Evolutionary conservation across 495 filamentous ascomycete genomes (phyloP).

Genomic region (Penicillium argentinense): DNA sequence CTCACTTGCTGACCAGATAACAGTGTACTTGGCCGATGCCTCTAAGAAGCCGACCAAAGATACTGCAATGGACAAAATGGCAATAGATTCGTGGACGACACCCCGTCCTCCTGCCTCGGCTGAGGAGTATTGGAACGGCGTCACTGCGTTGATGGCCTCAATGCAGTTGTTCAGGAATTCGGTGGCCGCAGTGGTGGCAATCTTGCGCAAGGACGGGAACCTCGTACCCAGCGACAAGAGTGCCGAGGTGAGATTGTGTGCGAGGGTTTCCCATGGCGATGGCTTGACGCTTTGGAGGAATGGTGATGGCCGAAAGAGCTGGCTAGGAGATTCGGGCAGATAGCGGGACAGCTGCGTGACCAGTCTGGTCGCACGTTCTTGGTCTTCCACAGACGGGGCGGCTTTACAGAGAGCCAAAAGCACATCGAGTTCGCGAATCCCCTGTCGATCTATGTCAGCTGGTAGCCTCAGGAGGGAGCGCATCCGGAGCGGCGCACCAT

Average conservation of each 20-base stretch:
- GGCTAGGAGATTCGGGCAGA: slow-evolving; percentile 75
- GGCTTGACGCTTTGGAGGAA: slow-evolving; percentile 79
- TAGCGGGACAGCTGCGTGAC: slow-evolving; percentile 74
- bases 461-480: background rate
- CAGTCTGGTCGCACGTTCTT: slow-evolving; percentile 71
- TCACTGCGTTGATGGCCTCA: slow-evolving; percentile 45
- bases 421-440: slow-evolving; percentile 81
- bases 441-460: slow-evolving; percentile 42
- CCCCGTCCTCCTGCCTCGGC: slow-evolving; percentile 50
- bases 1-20: slow-evolving; percentile 75
- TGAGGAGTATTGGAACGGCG: slow-evolving; percentile 32
- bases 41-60: slow-evolving; percentile 87
- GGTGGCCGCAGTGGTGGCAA: slow-evolving; percentile 58
- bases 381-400: slow-evolving; percentile 64
- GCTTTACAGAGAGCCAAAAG: slow-evolving; percentile 87
- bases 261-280: slow-evolving; percentile 86
- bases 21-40: slow-evolving; percentile 69
- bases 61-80: slow-evolving; percentile 69
- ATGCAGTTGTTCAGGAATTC: slow-evolving; percentile 68
- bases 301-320: slow-evolving; percentile 74
- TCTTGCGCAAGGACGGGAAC: slow-evolving; percentile 62
- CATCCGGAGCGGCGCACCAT: slow-evolving; percentile 42
- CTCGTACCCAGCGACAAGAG: slow-evolving; percentile 74
- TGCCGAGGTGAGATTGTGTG: slow-evolving; percentile 73
- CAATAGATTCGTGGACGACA: slow-evolving; percentile 61